Evolutionary conservation across 352 stramenopile species (phyloP), one percentile per base, ranked within the genome.

Genomic region (Globisporangium viniferum): DNA sequence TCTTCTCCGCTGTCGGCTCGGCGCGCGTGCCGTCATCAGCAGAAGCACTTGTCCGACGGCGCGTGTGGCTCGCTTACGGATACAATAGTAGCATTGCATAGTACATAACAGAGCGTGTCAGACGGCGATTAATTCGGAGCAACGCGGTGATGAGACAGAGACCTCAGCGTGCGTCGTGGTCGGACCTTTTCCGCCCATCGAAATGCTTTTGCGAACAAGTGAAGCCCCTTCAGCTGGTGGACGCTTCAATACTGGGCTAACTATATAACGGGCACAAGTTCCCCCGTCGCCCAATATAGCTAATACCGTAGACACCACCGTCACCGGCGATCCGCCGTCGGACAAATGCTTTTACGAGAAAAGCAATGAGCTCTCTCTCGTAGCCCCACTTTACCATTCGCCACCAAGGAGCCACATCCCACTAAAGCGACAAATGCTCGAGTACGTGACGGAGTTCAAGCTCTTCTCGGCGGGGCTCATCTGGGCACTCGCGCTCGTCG

Each of bases 401-500:
- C 56, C 22, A 51, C 57, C 41, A 29, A 35, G n/a, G 2, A 27
- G 15, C 27, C 18, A 53, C 18, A 27, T 36, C 20, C 35, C 1
- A 27, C 35, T 49, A 15, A 22, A 51, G n/a, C 22, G 7, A 4
- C 60, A 59, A 5, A 48, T 66, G 48, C 46, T 90, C 80, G 68
- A 83, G 29, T 53, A 72, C 36, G 71, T 90, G 22, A 72, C 76
- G 46, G 61, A 76, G 41, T 95, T 95, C 78, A 95, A 93, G 68
- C 68, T 92, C 29, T 70, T 79, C 5, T 72, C 87, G 5, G 78
- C 76, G 49, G 64, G 77, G 33, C 76, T 84, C 41, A 88, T 95
- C 67, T 93, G 79, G 73, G 36, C 68, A 46, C 66, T 90, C 62
- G 85, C 78, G 15, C 31, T 95, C 6, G 61, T 77, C 20, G 85